Evolutionary conservation across 306 rosid genomes (phyloP).

Genomic region (Inga oerstediana): DNA sequence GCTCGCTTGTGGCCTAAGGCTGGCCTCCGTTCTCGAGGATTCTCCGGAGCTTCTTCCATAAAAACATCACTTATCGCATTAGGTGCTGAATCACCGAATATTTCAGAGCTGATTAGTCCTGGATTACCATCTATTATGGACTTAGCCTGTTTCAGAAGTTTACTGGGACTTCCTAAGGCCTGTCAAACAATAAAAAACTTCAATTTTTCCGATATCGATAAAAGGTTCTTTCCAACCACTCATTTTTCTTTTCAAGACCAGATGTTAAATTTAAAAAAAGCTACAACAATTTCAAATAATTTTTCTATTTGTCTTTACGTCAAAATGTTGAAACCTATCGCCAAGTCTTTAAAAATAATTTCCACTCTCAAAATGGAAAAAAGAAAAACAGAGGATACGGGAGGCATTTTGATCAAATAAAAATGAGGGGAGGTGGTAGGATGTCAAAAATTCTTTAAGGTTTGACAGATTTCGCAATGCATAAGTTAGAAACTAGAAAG

Average conservation of each 20-base stretch:
- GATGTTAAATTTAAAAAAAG: neutral
- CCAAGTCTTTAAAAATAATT: neutral
- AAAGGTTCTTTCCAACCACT: neutral
- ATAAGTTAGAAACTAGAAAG: too few relatives aligned
- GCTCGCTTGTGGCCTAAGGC: conserved; percentile 74
- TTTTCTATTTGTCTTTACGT: neutral
- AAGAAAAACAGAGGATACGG: neutral
- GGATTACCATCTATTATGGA: conserved; percentile 41
- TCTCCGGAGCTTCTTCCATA: conserved; percentile 44
- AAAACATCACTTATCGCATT: conserved; percentile 30
- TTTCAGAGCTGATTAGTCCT: conserved; percentile 32
- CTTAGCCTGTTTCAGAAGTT: conserved; percentile 51
- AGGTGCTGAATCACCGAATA: conserved; percentile 8
- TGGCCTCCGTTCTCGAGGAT: conserved; percentile 63
- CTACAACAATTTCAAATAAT: neutral
- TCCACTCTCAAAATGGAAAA: neutral
- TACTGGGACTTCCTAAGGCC: conserved; percentile 57
- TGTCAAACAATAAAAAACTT: conserved; percentile 24
- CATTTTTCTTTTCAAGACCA: neutral
- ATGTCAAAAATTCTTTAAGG: neutral
- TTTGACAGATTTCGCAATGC: neutral
- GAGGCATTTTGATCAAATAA: neutral
- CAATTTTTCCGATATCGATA: neutral
- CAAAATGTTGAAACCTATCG: neutral
- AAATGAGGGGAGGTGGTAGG: neutral